These are phyloP conservation scores for Gynandropsis gynandra DNA, from an alignment of 345 rosid genomes.

Conservation along the genomic window DNA sequence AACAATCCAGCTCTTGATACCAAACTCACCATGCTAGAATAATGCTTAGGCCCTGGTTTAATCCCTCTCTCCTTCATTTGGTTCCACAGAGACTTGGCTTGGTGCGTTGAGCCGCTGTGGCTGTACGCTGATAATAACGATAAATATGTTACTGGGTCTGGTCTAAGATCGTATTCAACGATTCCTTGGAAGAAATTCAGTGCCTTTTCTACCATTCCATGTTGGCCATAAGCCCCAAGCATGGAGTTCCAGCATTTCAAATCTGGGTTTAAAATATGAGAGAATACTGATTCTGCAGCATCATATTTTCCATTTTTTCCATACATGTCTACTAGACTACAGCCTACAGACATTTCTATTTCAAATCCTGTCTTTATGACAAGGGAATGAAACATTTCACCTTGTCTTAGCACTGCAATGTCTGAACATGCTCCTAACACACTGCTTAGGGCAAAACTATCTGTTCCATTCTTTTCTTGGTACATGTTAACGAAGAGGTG, in stretches of 20 bases:
- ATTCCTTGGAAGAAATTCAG: conserved; percentile 40
- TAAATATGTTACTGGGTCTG: conserved; percentile 71
- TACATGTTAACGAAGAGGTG: conserved; percentile 46
- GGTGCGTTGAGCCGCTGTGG: conserved; percentile 54
- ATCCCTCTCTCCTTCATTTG: conserved; percentile 45
- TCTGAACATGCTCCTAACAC: conserved; percentile 76
- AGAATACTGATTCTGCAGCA: conserved; percentile 50
- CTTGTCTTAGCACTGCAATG: conserved; percentile 54
- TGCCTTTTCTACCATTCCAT: conserved; percentile 65
- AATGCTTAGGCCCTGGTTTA: conserved; percentile 60
- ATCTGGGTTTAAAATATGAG: conserved; percentile 43
- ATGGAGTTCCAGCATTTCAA: conserved; percentile 86
- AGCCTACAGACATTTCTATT: conserved; percentile 48
- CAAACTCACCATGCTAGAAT: conserved; percentile 75
- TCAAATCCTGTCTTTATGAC: conserved; percentile 49
- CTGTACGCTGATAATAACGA: conserved; percentile 69
- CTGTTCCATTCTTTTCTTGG: conserved; percentile 41
- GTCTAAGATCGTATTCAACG: conserved; percentile 30
- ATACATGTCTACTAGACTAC: conserved; percentile 79
- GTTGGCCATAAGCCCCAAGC: conserved; percentile 68
- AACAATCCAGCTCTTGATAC: conserved; percentile 68
- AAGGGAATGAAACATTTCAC: conserved; percentile 63
- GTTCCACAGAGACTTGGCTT: conserved; percentile 62
- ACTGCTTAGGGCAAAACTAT: conserved; percentile 68
- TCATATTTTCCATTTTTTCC: conserved; percentile 57